Percentiles rank a stretch among this genome's conserved stretches.
phyloP scores from a whole-genome alignment of 805 yeast species.

The Lipomyces sp. region DNA sequence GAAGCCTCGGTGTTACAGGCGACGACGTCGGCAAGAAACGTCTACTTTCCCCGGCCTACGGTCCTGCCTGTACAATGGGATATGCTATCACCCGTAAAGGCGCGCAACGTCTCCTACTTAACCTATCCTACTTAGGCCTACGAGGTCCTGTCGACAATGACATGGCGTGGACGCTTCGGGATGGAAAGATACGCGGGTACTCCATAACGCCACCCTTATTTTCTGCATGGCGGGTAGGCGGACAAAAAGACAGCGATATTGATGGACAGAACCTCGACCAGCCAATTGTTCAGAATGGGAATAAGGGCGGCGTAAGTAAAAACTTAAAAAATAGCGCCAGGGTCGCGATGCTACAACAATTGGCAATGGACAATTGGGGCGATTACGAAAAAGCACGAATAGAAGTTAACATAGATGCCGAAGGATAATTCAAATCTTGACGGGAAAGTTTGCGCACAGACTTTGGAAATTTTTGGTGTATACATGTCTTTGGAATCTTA shows the following conservation, averaged over 20 bases:
- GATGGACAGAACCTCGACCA: neutral
- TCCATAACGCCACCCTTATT: constrained; percentile 23
- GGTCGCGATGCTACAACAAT: constrained; percentile 6
- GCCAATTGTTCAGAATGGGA: constrained; percentile 9
- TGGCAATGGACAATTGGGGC: constrained; percentile 17
- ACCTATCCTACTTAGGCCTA: constrained; percentile 24
- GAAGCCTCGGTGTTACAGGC: constrained; percentile 8
- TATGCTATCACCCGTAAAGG: constrained; percentile 32
- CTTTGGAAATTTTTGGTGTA: no score
- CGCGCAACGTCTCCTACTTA: constrained; percentile 29
- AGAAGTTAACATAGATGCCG: no score
- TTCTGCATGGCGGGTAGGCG: constrained; percentile 29
- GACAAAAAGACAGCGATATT: constrained; percentile 26
- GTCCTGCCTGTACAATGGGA: constrained; percentile 31
- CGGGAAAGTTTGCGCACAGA: no score
- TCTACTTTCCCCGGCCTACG: constrained; percentile 19
- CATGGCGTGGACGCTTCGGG: constrained; percentile 18
- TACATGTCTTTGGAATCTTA: no score
- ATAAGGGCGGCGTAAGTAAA: constrained; percentile 11
- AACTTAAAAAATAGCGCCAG: constrained; percentile 16
- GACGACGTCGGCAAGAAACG: constrained; percentile 22
- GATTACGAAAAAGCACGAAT: constrained; percentile 3
- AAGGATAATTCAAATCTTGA: no score
- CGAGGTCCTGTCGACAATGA: constrained; percentile 26
- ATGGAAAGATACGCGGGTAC: constrained; percentile 26